Percentiles rank a stretch among this genome's conserved stretches.
Conservation (phyloP, 768 basidiomycete species). For the Tylopilus felleus region DNA sequence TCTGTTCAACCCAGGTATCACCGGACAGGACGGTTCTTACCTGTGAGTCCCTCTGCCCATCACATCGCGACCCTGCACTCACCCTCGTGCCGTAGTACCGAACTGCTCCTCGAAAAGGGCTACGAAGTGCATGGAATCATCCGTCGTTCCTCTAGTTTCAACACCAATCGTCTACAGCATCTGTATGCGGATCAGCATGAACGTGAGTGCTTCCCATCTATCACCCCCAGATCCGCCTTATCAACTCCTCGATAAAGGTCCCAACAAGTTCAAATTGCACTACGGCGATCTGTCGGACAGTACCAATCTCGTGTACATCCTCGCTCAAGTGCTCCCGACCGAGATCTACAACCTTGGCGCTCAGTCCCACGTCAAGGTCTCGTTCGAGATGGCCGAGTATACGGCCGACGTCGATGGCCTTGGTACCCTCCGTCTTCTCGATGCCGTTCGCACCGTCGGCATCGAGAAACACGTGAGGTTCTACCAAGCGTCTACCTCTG, state of each 20-base stretch:
- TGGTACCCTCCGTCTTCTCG: slow-evolving; percentile 91
- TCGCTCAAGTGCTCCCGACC: slow-evolving; percentile 90
- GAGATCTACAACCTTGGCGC: slow-evolving; percentile 99
- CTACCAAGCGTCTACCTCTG: slow-evolving; percentile 97
- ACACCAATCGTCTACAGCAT: slow-evolving; percentile 92
- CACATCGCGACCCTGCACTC: background rate
- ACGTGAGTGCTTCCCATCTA: slow-evolving; percentile 45
- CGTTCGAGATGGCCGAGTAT: slow-evolving; percentile 99
- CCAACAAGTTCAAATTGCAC: slow-evolving; percentile 78
- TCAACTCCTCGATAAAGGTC: slow-evolving; percentile 39
- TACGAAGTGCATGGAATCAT: slow-evolving; percentile 96
- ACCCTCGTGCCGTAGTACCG: slow-evolving; percentile 50
- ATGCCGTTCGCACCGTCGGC: slow-evolving; percentile 94
- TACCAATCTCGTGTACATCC: slow-evolving; percentile 95
- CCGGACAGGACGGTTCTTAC: slow-evolving; percentile 96
- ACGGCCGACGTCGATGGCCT: slow-evolving; percentile 96
- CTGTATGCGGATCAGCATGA: slow-evolving; percentile 92
- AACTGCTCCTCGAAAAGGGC: slow-evolving; percentile 80
- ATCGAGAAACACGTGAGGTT: slow-evolving; percentile 91
- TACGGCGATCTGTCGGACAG: slow-evolving; percentile 94
- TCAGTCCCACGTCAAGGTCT: slow-evolving; percentile 98
- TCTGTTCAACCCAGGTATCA: slow-evolving; percentile 61
- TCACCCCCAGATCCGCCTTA: background rate
- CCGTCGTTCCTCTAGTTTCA: slow-evolving; percentile 96
- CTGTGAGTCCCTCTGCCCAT: slow-evolving; percentile 50